phyloP scores from a whole-genome alignment of 2,329 filamentous ascomycete genomes.

The Diaporthe nobilis region DNA sequence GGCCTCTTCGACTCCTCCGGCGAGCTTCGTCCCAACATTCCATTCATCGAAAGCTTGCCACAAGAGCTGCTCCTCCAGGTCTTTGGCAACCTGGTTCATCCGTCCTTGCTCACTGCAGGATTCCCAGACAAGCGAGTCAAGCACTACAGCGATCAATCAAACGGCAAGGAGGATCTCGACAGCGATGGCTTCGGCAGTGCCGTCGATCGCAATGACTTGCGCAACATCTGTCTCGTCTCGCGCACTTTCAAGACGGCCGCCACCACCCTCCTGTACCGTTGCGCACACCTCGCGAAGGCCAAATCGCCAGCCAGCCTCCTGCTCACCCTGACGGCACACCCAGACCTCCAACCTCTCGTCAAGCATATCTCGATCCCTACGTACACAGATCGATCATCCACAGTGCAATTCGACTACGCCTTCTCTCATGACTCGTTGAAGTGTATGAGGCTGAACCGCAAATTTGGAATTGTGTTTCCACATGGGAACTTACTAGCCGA shows the following conservation, averaged over 20 bases:
- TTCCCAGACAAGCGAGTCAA: background rate
- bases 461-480: too few relatives aligned
- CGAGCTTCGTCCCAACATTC: background rate
- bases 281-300: background rate
- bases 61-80: conserved; percentile 4
- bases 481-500: background rate
- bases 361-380: background rate
- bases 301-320: background rate
- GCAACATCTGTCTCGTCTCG: conserved; percentile 3
- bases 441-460: too few relatives aligned
- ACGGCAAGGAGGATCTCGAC: too few relatives aligned
- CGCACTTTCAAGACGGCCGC: background rate
- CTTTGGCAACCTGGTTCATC: background rate
- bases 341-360: background rate
- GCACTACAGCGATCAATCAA: background rate
- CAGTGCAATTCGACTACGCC: background rate
- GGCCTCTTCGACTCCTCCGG: too few relatives aligned
- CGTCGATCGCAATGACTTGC: background rate
- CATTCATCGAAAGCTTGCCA: background rate
- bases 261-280: conserved; percentile 16
- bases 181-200: background rate
- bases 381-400: background rate
- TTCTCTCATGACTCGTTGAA: background rate
- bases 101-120: background rate
- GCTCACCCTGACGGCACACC: background rate